Percentiles rank a stretch among this genome's conserved stretches.
These are phyloP conservation scores for Fagus sylvatica DNA, from an alignment of 306 rosid species.

Conservation along the genomic window DNA sequence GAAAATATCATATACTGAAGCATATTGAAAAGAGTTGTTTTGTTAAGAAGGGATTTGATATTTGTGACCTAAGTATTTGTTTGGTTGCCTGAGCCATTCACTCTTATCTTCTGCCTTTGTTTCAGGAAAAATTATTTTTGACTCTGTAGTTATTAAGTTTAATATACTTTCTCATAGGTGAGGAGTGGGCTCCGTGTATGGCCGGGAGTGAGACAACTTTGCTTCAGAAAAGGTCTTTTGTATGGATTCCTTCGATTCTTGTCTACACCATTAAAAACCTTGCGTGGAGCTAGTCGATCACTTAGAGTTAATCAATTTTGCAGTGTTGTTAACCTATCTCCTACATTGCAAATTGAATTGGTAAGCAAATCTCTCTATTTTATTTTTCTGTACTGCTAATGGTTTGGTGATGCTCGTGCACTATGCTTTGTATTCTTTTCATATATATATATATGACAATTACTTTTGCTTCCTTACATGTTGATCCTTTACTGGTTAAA, in stretches of 20 bases:
- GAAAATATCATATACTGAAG: not conserved
- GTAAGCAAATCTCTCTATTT: slow-evolving; percentile 43
- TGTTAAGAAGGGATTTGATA: not conserved
- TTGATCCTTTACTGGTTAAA: not conserved
- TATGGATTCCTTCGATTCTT: slow-evolving; percentile 78
- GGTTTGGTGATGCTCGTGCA: not conserved
- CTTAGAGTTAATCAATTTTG: slow-evolving; percentile 81
- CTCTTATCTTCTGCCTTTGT: not conserved
- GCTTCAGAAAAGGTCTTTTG: slow-evolving; percentile 67
- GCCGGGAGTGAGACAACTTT: slow-evolving; percentile 82
- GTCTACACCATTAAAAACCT: slow-evolving; percentile 75
- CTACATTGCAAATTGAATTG: slow-evolving; percentile 89
- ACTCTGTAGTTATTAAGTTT: slow-evolving; percentile 23
- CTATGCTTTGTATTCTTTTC: not conserved
- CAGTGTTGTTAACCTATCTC: slow-evolving; percentile 81
- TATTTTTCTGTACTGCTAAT: not conserved
- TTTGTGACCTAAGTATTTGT: not conserved
- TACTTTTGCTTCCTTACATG: not conserved
- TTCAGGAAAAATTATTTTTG: slow-evolving; percentile 9
- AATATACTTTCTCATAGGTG: slow-evolving; percentile 42
- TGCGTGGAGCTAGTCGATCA: slow-evolving; percentile 90
- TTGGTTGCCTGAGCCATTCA: not conserved
- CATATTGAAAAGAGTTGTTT: not conserved
- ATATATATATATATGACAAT: not conserved
- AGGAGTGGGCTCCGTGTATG: slow-evolving; percentile 64